Evolutionary conservation across 2,329 filamentous ascomycete species (phyloP).

Genomic region (Raffaelea ambrosiae): DNA sequence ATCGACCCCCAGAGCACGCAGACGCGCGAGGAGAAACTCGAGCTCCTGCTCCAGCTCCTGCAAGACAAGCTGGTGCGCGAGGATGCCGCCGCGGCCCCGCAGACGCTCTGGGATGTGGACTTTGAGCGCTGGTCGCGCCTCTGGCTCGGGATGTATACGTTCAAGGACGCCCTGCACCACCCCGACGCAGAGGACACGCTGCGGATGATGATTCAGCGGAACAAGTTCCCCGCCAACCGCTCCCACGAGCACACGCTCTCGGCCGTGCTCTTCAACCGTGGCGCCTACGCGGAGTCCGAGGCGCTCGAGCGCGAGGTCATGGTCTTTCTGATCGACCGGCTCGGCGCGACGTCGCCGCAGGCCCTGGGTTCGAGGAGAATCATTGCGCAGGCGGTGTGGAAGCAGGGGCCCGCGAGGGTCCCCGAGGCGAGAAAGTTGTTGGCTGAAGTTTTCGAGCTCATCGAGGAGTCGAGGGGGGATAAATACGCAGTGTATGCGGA

Average conservation of each 20-base stretch:
- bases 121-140: not conserved
- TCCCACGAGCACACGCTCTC: not conserved
- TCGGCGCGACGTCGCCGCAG: not conserved
- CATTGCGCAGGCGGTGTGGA: not conserved
- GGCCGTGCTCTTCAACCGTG: not conserved
- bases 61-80: not conserved
- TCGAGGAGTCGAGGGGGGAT: not conserved
- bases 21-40: not conserved
- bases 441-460: not conserved
- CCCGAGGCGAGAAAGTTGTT: not conserved
- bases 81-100: not conserved
- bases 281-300: not conserved
- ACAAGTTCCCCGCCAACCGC: not conserved
- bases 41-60: not conserved
- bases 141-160: not conserved
- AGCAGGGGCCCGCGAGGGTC: not conserved
- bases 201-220: not conserved
- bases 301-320: not conserved
- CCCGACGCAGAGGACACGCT: not conserved
- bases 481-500: not conserved
- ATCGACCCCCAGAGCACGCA: not conserved
- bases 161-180: not conserved
- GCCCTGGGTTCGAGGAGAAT: not conserved
- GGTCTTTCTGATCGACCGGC: not conserved
- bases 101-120: not conserved